These are phyloP conservation scores for Pyrenochaeta sp. DNA, from an alignment of 2,329 filamentous ascomycete species.

Conservation along the genomic window DNA sequence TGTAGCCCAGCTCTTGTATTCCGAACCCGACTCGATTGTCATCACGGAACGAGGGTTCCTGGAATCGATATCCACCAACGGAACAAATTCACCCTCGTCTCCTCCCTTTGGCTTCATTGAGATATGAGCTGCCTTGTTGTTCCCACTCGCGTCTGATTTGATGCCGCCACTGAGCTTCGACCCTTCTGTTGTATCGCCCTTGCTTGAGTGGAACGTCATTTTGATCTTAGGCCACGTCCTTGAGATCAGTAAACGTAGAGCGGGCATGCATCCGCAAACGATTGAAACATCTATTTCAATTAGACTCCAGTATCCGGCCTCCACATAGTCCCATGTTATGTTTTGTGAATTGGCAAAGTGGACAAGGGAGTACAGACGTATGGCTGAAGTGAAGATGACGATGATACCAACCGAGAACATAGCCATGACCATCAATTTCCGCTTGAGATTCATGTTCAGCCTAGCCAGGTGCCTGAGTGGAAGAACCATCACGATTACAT, in stretches of 20 bases:
- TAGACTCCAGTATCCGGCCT: constrained; percentile 51
- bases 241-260: constrained; percentile 24
- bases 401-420: constrained; percentile 51
- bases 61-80: no score
- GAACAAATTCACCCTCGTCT: no score
- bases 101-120: no score
- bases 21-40: no score
- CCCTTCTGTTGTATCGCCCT: no score
- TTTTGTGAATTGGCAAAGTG: constrained; percentile 53
- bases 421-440: constrained; percentile 46
- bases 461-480: constrained; percentile 41
- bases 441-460: constrained; percentile 41
- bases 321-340: constrained; percentile 50
- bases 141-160: no score
- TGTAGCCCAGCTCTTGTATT: no score
- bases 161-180: no score
- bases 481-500: constrained; percentile 38
- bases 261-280: constrained; percentile 55
- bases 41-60: no score
- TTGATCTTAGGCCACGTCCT: constrained; percentile 23
- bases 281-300: constrained; percentile 46
- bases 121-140: no score
- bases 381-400: constrained; percentile 53
- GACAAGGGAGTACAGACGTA: constrained; percentile 52
- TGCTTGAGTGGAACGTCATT: no score